A percentile compares a stretch with the other conserved stretches of the same genome.
These are phyloP conservation scores for Verticillium nubilum DNA, from an alignment of 2,329 filamentous ascomycete genomes.

Conservation along the genomic window DNA sequence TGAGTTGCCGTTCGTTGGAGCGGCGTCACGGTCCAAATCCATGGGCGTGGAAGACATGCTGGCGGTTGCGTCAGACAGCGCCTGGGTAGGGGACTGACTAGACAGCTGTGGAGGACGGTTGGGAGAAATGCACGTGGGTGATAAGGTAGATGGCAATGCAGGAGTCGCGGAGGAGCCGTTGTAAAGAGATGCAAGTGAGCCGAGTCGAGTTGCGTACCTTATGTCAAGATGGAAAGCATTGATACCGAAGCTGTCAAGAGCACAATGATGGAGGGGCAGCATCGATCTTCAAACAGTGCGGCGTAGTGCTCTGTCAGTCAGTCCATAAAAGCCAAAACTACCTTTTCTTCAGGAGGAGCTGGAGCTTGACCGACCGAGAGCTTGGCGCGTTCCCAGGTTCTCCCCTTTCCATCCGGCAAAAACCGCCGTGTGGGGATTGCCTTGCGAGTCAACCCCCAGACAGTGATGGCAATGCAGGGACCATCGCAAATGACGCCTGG, in stretches of 20 bases:
- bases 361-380: neutral
- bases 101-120: neutral
- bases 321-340: neutral
- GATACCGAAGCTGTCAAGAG: neutral
- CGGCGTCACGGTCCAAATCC: conserved; percentile 45
- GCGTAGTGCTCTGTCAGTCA: neutral
- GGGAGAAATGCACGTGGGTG: neutral
- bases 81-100: neutral
- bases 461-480: neutral
- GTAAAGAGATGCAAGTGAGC: no score
- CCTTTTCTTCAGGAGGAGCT: neutral
- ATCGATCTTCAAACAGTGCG: neutral
- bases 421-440: neutral
- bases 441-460: neutral
- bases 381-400: neutral
- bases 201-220: no score
- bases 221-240: no score
- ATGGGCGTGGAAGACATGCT: conserved; percentile 50
- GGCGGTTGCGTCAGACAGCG: neutral
- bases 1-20: conserved; percentile 34
- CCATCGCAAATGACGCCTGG: neutral
- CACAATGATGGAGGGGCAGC: neutral
- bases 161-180: no score
- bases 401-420: neutral
- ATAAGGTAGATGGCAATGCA: no score